Conservation (phyloP, 805 yeast genomes). For the Kodamaea hsintzibuensis region DNA sequence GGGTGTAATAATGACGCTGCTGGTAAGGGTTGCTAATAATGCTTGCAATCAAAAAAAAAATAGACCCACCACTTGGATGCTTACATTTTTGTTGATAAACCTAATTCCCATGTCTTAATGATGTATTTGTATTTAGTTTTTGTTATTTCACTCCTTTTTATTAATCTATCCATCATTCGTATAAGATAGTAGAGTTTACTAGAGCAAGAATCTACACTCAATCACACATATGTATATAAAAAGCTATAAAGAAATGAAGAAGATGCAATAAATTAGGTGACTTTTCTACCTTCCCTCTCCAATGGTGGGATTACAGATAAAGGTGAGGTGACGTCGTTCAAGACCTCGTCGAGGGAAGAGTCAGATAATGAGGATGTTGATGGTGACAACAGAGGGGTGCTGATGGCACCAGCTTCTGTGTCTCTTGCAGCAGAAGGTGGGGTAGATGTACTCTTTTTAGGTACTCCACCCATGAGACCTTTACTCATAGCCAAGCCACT, state of each 20-base stretch:
- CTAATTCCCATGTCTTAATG: slow-evolving; percentile 1
- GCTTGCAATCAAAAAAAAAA: background rate
- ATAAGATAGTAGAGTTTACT: background rate
- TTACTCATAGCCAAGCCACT: slow-evolving; percentile 83
- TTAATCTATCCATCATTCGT: background rate
- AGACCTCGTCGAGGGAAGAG: slow-evolving; percentile 2
- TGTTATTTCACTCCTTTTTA: background rate
- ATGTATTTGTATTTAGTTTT: slow-evolving; percentile 5
- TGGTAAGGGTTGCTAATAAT: background rate
- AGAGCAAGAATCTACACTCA: background rate
- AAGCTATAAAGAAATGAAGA: background rate
- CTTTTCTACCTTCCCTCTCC: slow-evolving; percentile 36
- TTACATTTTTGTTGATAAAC: background rate
- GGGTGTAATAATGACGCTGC: background rate
- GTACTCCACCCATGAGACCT: slow-evolving; percentile 92
- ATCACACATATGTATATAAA: background rate
- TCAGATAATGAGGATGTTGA: slow-evolving; percentile 1
- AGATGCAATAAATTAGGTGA: background rate
- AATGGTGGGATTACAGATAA: slow-evolving; percentile 35
- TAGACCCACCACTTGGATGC: background rate
- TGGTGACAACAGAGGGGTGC: slow-evolving; percentile 4
- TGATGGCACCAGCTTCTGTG: background rate
- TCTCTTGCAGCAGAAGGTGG: slow-evolving; percentile 5
- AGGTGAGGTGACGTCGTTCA: slow-evolving; percentile 22
- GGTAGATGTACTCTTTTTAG: slow-evolving; percentile 44